Evolutionary conservation across 805 yeast species (phyloP), one percentile per base, ranked within the genome.

Genomic region (Schizosaccharomyces cryophilus): DNA sequence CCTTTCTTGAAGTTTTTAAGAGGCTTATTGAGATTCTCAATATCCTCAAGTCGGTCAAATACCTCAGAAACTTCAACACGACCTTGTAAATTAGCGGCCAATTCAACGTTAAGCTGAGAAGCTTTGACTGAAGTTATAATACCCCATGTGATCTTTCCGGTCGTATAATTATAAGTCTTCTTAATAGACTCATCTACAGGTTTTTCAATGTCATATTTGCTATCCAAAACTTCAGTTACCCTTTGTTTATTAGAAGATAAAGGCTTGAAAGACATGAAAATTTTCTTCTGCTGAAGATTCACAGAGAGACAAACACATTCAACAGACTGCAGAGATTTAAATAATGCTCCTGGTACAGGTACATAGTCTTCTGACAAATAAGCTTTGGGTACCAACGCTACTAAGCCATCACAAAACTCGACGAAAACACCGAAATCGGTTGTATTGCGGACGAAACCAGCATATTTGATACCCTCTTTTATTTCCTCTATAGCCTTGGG

Each of bases 341-440:
- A 89, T 59, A 84, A 74, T 64, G 81, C 83, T 11, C 77, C 80
- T 47, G 67, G 59, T 72, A 73, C 54, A 74, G 76, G 60, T n/a
- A 77, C 75, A 42, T 78, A 78, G 4, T 81, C 75, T 26, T 85
- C 85, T 66, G 83, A 81, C 17, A 68, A 59, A 21, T 66, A 65
- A 67, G 83, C 81, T 62, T 89, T 85, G 63, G 86, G 77, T 3
- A 87, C 84, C 64, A 90, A 76, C 61, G 96, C 97, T 40, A 87
- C 85, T 64, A 90, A 78, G 61, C 78, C 79, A 64, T 85, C 84
- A 62, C 83, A 87, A 71, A 90, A 90, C 0, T 83, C 79, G 62
- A 90, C 84, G 69, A 90, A 90, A 13, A 87, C 74, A 65, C 97
- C 97, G 68, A 77, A 77, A 56, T 77, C 77, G n/a, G 94, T 85